Base-by-base conservation (phyloP, 169 alveolate genomes). In the Ichthyophthirius multifiliis region DNA sequence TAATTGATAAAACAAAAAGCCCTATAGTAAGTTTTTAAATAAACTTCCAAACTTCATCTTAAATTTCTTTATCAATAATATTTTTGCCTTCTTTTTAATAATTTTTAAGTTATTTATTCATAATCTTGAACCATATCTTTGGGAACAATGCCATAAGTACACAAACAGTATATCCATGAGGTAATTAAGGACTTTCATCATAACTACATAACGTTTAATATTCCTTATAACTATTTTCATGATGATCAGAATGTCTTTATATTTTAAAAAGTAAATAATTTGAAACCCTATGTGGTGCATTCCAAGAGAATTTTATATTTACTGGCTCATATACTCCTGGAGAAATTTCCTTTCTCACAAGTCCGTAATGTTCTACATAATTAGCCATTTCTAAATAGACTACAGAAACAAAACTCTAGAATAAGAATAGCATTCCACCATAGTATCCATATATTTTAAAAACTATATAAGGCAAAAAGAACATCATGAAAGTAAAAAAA, bases 231-330 rank as follows among this genome's bases (percentile, higher is more conserved):
- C 88, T 79, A 46, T 88, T 77, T 35, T 83, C 92, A 74, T 91
- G 96, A 76, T 91, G 96, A 48, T 91, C 96, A 31, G 96, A 91
- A 74, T 91, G 96, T 83, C 96, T 86, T 65, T 91, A 67, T 43
- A 91, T 35, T 55, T 88, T 91, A 45, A 91, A 82, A 0, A 80
- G 32, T 0, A 86, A 15, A 34, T 62, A 83, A 65, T 86, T 91
- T 10, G 90, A 74, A 32, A 83, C 46, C 63, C 78, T 48, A n/a
- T 91, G 90, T n/a, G 95, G 95, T 34, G 95, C 95, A 77, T 91
- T 91, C 93, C 94, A 91, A 5, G 93, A 89, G 41, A 89, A 94
- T 30, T 81, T 75, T 35, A 84, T 80, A 47, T 55, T 85, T 0
- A 91, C 89, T 20, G 46, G 32, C 48, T 91, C 96, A 73, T 89